Evolutionary conservation across 164 flowering plant genomes (phyloP), one percentile per base, ranked within the genome.

Genomic region (Aristolochia fimbriata): DNA sequence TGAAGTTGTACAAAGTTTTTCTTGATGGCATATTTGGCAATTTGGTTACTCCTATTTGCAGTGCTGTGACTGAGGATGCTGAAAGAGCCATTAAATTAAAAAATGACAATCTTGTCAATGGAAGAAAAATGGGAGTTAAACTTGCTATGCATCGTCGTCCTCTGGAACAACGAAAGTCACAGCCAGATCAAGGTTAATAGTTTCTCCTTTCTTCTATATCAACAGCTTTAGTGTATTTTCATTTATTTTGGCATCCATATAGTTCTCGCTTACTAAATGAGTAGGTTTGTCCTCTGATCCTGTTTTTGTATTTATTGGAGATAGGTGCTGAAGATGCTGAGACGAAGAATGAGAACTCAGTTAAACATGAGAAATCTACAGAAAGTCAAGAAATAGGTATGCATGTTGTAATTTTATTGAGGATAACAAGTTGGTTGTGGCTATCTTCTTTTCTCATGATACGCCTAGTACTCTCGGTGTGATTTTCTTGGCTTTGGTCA

Each of bases 31-130:
- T 23, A 22, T 52, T 24, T 37, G 8, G 17, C 23, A 21, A 31
- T 13, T 8, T 30, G 19, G 31, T 46, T 55, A 23, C 63, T 19
- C 22, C 47, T 7, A 15, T 46, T 1, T 54, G 22, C 22, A 92
- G 97, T 79, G 97, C 92, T 55, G 77, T 73, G 41, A 62, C 71
- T 8, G 94, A 84, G 65, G 97, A 93, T 81, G 96, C 91, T 24
- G 73, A 77, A 51, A 88, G 86, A 57, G 84, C 97, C 19, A 78
- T 89, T 69, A 86, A 86, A 68, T 63, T 76, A 62, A 93, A 90
- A 70, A 87, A 86, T 74, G 94, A 88, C 51, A 72, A 72, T 22
- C 63, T 69, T 31, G 62, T 86, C 71, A 91, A 85, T 62, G 90
- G 97, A 30, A 81, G 96, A 49, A 89, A 81, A 73, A 74, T 93